Evolutionary conservation across 345 rosid species (phyloP).

Genomic region (Hibiscus syriacus): DNA sequence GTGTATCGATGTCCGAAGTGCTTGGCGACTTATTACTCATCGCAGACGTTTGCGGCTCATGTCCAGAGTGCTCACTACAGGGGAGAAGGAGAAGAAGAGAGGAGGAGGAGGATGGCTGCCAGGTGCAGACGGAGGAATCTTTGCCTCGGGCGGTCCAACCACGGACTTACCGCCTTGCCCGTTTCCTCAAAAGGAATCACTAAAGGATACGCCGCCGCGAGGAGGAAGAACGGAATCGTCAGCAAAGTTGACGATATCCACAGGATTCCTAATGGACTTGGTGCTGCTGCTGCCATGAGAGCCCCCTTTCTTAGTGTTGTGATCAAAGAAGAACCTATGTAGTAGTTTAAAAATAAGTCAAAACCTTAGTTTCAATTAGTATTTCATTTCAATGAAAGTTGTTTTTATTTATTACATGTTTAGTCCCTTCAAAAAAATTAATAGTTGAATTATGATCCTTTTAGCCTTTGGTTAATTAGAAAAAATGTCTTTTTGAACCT

Average conservation of each 20-base stretch:
- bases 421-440: too few relatives aligned
- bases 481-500: too few relatives aligned
- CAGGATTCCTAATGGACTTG: background rate
- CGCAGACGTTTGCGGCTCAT: slow-evolving; percentile 26
- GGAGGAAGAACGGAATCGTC: too few relatives aligned
- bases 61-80: background rate
- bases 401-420: too few relatives aligned
- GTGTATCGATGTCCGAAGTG: slow-evolving; percentile 26
- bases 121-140: slow-evolving; percentile 13
- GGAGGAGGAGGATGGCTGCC: slow-evolving; percentile 14
- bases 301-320: background rate
- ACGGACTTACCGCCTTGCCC: slow-evolving; percentile 8
- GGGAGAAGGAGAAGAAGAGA: slow-evolving; percentile 16
- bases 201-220: background rate
- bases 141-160: background rate
- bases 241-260: background rate
- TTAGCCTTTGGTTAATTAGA: too few relatives aligned
- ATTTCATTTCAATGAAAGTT: too few relatives aligned
- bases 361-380: too few relatives aligned
- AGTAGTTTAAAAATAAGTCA: too few relatives aligned
- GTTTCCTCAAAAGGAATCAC: background rate
- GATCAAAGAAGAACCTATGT: background rate
- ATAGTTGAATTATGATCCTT: too few relatives aligned
- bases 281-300: background rate
- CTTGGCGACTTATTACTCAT: background rate